A percentile compares a stretch with the other conserved stretches of the same genome.
phyloP scores from a whole-genome alignment of 2,329 filamentous ascomycete species.

The Ophiostoma quercus region DNA sequence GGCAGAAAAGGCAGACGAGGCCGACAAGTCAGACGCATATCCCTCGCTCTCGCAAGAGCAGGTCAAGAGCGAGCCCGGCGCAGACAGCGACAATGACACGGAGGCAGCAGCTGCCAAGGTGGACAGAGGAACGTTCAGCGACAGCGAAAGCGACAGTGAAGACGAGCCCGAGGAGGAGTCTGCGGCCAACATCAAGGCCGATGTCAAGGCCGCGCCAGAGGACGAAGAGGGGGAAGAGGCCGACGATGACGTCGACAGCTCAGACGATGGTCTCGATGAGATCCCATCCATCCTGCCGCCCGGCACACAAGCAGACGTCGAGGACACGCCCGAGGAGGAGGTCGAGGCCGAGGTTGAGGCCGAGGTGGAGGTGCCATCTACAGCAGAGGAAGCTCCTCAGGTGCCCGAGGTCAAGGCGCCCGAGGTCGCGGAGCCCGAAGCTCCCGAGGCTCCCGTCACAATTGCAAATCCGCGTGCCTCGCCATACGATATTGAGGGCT shows the following conservation, averaged over 20 bases:
- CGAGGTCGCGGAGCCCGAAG: not conserved
- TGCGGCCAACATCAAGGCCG: not conserved
- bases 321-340: not conserved
- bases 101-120: not conserved
- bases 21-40: not conserved
- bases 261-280: constrained; percentile 23
- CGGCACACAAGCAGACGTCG: not conserved
- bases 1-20: not conserved
- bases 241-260: constrained; percentile 17
- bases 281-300: constrained; percentile 18
- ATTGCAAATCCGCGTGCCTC: not conserved
- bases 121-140: not conserved
- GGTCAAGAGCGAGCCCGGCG: not conserved
- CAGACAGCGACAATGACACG: not conserved
- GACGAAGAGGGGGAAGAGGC: not conserved
- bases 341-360: not conserved
- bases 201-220: not conserved
- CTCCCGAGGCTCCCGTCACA: not conserved
- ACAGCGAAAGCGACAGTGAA: not conserved
- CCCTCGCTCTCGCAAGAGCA: not conserved
- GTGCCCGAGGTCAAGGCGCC: too few species aligned
- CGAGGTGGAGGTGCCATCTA: not conserved
- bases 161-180: not conserved
- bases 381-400: not conserved
- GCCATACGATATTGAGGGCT: not conserved